Evolutionary conservation across 371 early-diverging fungal species (phyloP).

Genomic region (Funneliformis caledonium): DNA sequence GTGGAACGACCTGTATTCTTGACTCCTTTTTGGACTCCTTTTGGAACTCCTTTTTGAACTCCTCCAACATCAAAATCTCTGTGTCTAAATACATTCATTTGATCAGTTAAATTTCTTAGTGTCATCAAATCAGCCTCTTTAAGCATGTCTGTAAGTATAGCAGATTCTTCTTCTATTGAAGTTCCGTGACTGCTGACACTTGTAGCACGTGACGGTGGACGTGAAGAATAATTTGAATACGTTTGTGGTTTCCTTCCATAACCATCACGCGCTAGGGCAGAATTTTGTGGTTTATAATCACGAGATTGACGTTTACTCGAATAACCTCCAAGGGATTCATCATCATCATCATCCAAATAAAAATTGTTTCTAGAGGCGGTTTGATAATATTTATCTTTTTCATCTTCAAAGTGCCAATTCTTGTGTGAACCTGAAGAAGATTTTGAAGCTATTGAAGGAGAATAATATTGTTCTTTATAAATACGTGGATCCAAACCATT

Average conservation of each 20-base stretch:
- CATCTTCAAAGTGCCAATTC: not conserved
- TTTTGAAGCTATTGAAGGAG: slow-evolving; percentile 5
- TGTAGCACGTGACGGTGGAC: slow-evolving; percentile 29
- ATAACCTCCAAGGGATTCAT: not conserved
- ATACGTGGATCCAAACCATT: slow-evolving; percentile 22
- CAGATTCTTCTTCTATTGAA: slow-evolving; percentile 40
- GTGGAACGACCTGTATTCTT: not conserved
- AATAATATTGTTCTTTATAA: slow-evolving; percentile 30
- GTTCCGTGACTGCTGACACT: slow-evolving; percentile 40
- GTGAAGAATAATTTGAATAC: slow-evolving; percentile 11
- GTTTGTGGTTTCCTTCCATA: slow-evolving; percentile 13
- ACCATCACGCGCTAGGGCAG: slow-evolving; percentile 1
- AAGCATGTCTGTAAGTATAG: slow-evolving; percentile 28
- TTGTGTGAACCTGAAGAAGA: not conserved
- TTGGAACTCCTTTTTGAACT: not conserved
- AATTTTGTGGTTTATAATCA: not conserved
- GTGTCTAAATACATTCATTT: slow-evolving; percentile 23
- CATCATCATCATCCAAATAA: slow-evolving; percentile 29
- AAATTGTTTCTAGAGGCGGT: slow-evolving; percentile 12
- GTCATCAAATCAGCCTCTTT: not conserved
- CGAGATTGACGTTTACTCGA: slow-evolving; percentile 13
- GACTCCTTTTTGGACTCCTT: not conserved
- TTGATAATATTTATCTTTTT: slow-evolving; percentile 24
- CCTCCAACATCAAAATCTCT: not conserved
- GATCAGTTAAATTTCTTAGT: slow-evolving; percentile 27